phyloP scores from a whole-genome alignment of 768 basidiomycete genomes.

The Chalciporus pseudorubinellus region DNA sequence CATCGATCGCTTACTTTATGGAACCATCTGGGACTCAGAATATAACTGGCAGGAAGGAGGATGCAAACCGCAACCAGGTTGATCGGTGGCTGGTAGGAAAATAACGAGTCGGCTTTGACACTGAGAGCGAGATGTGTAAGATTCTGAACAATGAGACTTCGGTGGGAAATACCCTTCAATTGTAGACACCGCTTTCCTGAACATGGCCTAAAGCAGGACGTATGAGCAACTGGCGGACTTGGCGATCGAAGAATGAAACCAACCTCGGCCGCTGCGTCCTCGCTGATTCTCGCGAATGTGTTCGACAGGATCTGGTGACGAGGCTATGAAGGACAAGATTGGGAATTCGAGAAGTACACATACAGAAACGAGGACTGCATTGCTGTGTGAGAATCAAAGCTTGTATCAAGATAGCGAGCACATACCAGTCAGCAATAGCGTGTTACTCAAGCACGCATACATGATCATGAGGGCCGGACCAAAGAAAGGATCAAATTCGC shows the following conservation, averaged over 20 bases:
- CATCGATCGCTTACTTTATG: conserved; percentile 66
- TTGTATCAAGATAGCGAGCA: conserved; percentile 9
- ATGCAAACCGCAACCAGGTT: conserved; percentile 85
- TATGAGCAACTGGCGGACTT: neutral
- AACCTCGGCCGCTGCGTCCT: conserved; percentile 91
- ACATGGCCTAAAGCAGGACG: conserved; percentile 69
- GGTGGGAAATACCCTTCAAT: conserved; percentile 75
- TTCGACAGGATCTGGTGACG: conserved; percentile 81
- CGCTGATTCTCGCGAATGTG: conserved; percentile 91
- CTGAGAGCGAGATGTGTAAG: conserved; percentile 34
- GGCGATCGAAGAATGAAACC: neutral
- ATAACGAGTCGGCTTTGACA: conserved; percentile 87
- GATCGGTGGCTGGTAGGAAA: conserved; percentile 92
- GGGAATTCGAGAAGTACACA: conserved; percentile 22
- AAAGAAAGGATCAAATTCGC: conserved; percentile 79
- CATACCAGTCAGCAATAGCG: conserved; percentile 84
- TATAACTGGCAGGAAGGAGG: conserved; percentile 83
- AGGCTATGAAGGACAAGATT: neutral
- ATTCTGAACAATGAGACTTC: neutral
- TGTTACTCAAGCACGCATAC: conserved; percentile 92
- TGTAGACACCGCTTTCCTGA: conserved; percentile 88
- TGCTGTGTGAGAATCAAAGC: conserved; percentile 8
- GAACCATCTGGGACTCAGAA: conserved; percentile 94
- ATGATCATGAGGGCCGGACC: conserved; percentile 90
- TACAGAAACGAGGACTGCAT: conserved; percentile 76